Evolutionary conservation across 768 basidiomycete genomes (phyloP).

Genomic region (Mycena venus): DNA sequence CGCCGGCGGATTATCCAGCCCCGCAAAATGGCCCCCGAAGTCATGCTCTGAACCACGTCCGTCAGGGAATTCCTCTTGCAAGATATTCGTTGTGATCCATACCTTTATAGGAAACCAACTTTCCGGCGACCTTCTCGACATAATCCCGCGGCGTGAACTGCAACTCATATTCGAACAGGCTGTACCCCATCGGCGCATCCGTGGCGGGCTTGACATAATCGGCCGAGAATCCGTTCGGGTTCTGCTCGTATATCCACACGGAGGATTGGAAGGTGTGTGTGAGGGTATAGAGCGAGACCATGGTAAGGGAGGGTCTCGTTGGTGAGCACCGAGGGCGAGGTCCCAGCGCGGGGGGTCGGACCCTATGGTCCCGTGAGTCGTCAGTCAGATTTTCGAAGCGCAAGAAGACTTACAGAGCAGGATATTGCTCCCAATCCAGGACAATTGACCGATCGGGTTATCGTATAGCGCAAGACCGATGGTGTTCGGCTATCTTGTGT

Average conservation of each 20-base stretch:
- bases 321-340: not conserved
- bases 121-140: not conserved
- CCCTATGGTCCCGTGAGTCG: not conserved
- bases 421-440: conserved; percentile 42
- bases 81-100: not conserved
- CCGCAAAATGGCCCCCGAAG: conserved; percentile 19
- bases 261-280: conserved; percentile 35
- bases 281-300: conserved; percentile 40
- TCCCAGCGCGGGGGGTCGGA: conserved; percentile 25
- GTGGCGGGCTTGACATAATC: not conserved
- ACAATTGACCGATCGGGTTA: conserved; percentile 39
- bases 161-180: not conserved
- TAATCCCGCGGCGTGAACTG: not conserved
- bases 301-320: conserved; percentile 30
- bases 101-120: conserved; percentile 16
- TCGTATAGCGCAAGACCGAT: conserved; percentile 40
- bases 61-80: not conserved
- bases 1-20: conserved; percentile 7
- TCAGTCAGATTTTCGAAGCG: no score
- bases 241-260: conserved; percentile 29
- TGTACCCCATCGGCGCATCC: conserved; percentile 1
- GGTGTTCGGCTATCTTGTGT: no score
- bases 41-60: conserved; percentile 5
- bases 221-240: not conserved
- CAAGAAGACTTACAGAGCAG: conserved; percentile 6